Evolutionary conservation across 108 stramenopile species (phyloP).

Genomic region (Pseudonitzschia multiseries): DNA sequence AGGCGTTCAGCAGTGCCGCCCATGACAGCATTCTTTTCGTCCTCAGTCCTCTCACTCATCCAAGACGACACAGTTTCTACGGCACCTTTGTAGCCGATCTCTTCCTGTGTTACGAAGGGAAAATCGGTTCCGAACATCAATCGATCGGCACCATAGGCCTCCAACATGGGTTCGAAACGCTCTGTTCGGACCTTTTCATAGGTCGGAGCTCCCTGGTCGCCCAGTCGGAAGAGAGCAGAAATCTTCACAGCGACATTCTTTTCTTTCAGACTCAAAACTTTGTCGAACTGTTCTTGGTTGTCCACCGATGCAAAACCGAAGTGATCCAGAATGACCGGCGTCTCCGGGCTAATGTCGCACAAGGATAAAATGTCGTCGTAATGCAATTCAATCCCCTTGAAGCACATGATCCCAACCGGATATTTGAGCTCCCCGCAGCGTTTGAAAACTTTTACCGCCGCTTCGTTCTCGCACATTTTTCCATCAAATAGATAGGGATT

Average conservation of each 20-base stretch:
- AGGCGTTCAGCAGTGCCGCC: slow-evolving; percentile 62
- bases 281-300: slow-evolving; percentile 45
- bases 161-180: slow-evolving; percentile 69
- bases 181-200: slow-evolving; percentile 51
- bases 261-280: slow-evolving; percentile 50
- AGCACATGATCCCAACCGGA: slow-evolving; percentile 89
- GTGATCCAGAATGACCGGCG: slow-evolving; percentile 79
- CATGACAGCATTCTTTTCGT: slow-evolving; percentile 45
- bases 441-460: slow-evolving; percentile 57
- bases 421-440: slow-evolving; percentile 76
- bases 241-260: slow-evolving; percentile 66
- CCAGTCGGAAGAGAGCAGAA: slow-evolving; percentile 81
- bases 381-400: slow-evolving; percentile 81
- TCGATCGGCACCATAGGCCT: slow-evolving; percentile 68
- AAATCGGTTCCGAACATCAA: slow-evolving; percentile 86
- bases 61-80: slow-evolving; percentile 63
- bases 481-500: slow-evolving; percentile 86
- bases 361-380: slow-evolving; percentile 64
- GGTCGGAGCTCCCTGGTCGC: slow-evolving; percentile 30
- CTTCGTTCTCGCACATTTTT: slow-evolving; percentile 32
- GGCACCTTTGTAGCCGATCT: slow-evolving; percentile 55
- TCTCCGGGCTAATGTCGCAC: slow-evolving; percentile 61
- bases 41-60: slow-evolving; percentile 38
- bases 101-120: slow-evolving; percentile 76
- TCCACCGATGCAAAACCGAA: slow-evolving; percentile 84